These are phyloP conservation scores for Daedaleopsis nitida DNA, from an alignment of 768 basidiomycete genomes.

Conservation along the genomic window DNA sequence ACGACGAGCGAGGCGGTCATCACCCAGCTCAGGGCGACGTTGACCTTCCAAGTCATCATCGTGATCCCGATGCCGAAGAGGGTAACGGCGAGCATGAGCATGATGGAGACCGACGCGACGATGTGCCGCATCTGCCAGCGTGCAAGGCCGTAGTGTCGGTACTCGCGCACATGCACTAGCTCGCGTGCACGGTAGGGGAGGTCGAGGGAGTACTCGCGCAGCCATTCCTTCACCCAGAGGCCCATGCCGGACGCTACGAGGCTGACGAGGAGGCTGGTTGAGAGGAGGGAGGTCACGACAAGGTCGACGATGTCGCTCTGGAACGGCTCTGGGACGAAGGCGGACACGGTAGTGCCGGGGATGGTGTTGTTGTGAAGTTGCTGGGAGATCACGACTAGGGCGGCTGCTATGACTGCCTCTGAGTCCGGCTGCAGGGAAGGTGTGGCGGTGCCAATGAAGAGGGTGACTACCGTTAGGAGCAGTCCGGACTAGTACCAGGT, in stretches of 20 bases:
- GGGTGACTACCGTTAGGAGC: constrained; percentile 5
- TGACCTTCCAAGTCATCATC: constrained; percentile 55
- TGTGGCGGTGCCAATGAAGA: constrained; percentile 1
- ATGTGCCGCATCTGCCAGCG: constrained; percentile 55
- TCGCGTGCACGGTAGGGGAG: not conserved
- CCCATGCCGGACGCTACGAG: constrained; percentile 14
- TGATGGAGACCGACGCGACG: constrained; percentile 60
- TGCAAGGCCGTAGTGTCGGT: constrained; percentile 38
- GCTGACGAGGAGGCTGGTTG: constrained; percentile 8
- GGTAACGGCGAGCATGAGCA: constrained; percentile 62
- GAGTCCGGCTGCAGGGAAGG: not conserved
- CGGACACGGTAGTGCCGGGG: not conserved
- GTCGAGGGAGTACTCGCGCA: constrained; percentile 13
- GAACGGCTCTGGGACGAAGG: not conserved
- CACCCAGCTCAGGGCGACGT: constrained; percentile 52
- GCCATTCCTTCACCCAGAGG: constrained; percentile 16
- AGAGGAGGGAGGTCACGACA: constrained; percentile 10
- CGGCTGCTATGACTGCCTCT: not conserved
- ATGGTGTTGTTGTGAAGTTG: constrained; percentile 1
- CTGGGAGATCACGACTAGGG: constrained; percentile 4
- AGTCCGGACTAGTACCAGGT: constrained; percentile 1
- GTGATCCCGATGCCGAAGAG: constrained; percentile 53
- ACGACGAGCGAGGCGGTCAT: not conserved
- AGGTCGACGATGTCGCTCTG: not conserved
- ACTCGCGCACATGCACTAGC: constrained; percentile 41